Conservation (phyloP, 345 rosid genomes). For the Salix exigua region DNA sequence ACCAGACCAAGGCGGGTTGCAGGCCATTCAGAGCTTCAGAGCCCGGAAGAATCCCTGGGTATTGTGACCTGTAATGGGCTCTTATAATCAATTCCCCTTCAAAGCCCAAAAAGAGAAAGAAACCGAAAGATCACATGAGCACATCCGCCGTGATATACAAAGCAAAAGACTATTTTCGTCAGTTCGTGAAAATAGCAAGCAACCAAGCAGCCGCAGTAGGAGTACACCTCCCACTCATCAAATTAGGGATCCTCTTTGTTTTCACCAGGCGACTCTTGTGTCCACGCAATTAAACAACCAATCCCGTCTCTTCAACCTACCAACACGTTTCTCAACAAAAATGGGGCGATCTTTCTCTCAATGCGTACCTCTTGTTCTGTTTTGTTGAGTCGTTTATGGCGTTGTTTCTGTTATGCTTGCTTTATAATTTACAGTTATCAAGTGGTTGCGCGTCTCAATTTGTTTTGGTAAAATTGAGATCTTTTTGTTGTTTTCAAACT, state of each 20-base stretch:
- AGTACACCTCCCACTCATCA: neutral
- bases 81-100: too few species aligned
- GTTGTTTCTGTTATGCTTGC: neutral
- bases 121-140: neutral
- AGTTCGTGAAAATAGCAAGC: neutral
- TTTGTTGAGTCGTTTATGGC: neutral
- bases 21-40: too few species aligned
- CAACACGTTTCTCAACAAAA: neutral
- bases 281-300: neutral
- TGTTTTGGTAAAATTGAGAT: neutral
- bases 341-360: slow-evolving; percentile 4
- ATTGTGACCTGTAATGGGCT: too few species aligned
- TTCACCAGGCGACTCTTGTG: neutral
- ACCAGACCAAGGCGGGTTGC: too few species aligned
- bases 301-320: neutral
- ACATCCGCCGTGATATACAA: neutral
- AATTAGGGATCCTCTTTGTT: neutral
- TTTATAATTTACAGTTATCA: neutral
- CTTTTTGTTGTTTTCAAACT: neutral
- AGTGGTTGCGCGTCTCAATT: neutral
- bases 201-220: neutral
- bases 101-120: neutral
- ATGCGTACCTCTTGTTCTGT: neutral
- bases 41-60: too few species aligned
- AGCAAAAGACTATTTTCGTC: neutral